Percentiles rank a stretch among this genome's conserved stretches.
Evolutionary conservation across 352 stramenopile species (phyloP).

Genomic region (Globisporangium apiculatum): DNA sequence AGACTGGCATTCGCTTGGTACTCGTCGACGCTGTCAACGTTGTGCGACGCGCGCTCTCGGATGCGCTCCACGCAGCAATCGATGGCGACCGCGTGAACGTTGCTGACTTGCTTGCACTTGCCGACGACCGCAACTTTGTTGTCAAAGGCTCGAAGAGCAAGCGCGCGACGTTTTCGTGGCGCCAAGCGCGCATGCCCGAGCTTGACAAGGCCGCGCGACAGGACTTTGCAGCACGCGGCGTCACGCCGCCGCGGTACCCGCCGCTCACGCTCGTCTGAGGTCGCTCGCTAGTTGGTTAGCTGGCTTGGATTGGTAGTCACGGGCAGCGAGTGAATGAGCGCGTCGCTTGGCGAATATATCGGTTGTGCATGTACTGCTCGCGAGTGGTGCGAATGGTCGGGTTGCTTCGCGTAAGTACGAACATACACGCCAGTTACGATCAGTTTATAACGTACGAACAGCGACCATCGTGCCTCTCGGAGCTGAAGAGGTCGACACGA

Average conservation of each 20-base stretch:
- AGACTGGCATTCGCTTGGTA: conserved; percentile 34
- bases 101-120: conserved; percentile 30
- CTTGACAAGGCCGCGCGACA: conserved; percentile 15
- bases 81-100: conserved; percentile 21
- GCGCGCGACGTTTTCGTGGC: conserved; percentile 34
- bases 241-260: conserved; percentile 26
- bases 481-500: no score
- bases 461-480: no score
- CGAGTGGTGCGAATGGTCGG: no score
- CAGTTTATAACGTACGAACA: no score
- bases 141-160: conserved; percentile 33
- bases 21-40: conserved; percentile 38
- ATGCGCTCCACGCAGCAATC: conserved; percentile 32
- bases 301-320: no score
- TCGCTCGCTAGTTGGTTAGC: no score
- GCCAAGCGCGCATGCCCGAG: conserved; percentile 34
- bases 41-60: conserved; percentile 45
- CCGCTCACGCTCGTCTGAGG: conserved; percentile 1
- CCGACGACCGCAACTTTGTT: conserved; percentile 38
- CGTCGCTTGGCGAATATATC: no score
- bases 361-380: no score
- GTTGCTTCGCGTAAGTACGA: no score
- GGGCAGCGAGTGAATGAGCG: neutral
- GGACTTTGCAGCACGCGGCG: conserved; percentile 16
- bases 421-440: no score